phyloP scores from a whole-genome alignment of 2,329 filamentous ascomycete genomes.

The Cladobotryum protrusum region DNA sequence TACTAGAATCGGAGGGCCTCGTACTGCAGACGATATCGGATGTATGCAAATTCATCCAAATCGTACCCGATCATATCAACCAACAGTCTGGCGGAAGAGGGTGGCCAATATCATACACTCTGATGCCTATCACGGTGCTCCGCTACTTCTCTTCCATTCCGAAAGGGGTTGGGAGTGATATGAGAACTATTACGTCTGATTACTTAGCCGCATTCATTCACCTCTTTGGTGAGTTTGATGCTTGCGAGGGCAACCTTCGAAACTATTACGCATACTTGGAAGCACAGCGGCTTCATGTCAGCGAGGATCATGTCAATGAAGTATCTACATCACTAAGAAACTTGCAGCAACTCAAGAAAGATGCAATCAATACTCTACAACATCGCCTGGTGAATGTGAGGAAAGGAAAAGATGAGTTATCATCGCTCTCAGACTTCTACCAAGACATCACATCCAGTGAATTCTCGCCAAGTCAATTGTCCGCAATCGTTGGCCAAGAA shows the following conservation, averaged over 20 bases:
- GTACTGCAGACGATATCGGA: not conserved
- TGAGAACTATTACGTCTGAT: not conserved
- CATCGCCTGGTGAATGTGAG: not conserved
- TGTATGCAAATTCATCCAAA: conserved; percentile 3
- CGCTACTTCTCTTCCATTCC: not conserved
- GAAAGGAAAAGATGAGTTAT: not conserved
- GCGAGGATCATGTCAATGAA: conserved; percentile 2
- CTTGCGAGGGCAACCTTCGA: not conserved
- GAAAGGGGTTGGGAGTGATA: rapidly evolving
- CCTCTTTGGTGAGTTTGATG: conserved; percentile 10
- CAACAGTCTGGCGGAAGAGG: conserved; percentile 4
- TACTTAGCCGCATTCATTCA: conserved; percentile 2
- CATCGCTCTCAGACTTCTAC: not conserved
- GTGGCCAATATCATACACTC: conserved; percentile 8
- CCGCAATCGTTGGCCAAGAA: conserved; percentile 7
- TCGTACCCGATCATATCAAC: not conserved
- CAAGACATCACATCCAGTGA: rapidly evolving
- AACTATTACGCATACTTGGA: conserved; percentile 7
- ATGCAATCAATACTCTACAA: not conserved
- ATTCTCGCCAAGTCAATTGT: not conserved
- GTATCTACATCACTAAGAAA: not conserved
- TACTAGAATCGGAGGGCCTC: conserved; percentile 1
- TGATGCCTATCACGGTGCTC: conserved; percentile 7
- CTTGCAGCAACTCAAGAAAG: not conserved
- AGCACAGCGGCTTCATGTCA: conserved; percentile 2